Evolutionary conservation across 208 protist genomes (phyloP).

Genomic region (Vickermania ingenoplastis): DNA sequence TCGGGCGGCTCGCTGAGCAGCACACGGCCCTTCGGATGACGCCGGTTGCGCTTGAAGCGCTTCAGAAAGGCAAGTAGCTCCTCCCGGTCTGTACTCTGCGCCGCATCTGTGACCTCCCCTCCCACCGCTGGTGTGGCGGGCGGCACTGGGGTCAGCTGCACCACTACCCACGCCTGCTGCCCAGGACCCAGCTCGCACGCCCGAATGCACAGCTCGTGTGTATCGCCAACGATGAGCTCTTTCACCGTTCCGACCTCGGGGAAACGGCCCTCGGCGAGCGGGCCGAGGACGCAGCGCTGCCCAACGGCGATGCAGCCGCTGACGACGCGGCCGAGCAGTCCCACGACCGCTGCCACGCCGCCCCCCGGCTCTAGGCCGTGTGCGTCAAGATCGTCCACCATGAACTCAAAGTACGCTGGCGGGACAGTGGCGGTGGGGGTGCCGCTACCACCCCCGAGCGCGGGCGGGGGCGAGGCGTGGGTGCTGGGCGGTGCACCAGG

Average conservation of each 20-base stretch:
- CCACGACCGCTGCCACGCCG: constrained; percentile 91
- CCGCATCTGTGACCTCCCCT: neutral
- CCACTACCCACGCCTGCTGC: neutral
- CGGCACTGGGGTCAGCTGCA: neutral
- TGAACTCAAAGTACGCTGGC: constrained; percentile 61
- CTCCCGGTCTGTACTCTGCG: neutral
- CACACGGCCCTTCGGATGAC: neutral
- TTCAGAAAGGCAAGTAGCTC: neutral
- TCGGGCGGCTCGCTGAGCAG: neutral
- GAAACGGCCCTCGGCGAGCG: constrained; percentile 86
- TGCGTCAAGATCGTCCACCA: constrained; percentile 65
- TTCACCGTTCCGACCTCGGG: constrained; percentile 59
- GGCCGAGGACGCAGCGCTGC: constrained; percentile 86
- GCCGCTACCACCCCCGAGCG: neutral
- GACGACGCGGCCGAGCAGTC: constrained; percentile 68
- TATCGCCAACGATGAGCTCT: constrained; percentile 90
- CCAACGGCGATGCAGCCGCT: constrained; percentile 79
- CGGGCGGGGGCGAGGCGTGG: no score
- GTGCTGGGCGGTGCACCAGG: neutral
- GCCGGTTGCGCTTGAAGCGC: constrained; percentile 1
- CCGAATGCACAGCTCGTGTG: constrained; percentile 16
- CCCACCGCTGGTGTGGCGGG: neutral
- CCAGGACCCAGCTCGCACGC: neutral
- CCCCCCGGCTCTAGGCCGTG: constrained; percentile 16
- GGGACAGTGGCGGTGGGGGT: neutral